Evolutionary conservation across 2,329 filamentous ascomycete genomes (phyloP).

Genomic region (Phialophora expanda): DNA sequence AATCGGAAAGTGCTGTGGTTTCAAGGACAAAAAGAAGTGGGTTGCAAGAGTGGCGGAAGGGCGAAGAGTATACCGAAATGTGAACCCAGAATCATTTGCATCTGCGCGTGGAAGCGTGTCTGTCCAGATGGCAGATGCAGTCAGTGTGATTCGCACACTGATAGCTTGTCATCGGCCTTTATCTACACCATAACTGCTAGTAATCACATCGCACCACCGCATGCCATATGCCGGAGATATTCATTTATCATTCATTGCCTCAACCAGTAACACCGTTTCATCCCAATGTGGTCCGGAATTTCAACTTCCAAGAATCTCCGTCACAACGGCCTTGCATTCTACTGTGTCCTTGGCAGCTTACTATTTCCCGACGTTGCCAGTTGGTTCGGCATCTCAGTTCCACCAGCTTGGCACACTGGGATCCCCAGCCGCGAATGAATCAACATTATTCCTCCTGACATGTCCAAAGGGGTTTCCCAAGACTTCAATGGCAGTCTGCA

Average conservation of each 20-base stretch:
- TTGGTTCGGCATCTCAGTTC: conserved; percentile 5
- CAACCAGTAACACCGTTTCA: neutral
- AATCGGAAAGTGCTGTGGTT: neutral
- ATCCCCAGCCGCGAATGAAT: conserved; percentile 14
- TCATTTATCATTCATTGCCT: neutral
- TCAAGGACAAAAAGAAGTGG: neutral
- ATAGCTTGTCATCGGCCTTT: conserved; percentile 1
- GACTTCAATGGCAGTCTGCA: conserved; percentile 20
- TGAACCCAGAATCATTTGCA: conserved; percentile 10
- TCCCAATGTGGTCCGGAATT: neutral
- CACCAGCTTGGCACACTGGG: conserved; percentile 15
- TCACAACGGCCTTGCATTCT: neutral
- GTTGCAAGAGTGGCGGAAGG: neutral
- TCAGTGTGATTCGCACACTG: neutral
- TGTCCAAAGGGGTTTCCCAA: conserved; percentile 20
- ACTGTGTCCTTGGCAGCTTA: neutral
- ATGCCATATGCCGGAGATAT: neutral
- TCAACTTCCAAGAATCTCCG: neutral
- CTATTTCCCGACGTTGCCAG: neutral
- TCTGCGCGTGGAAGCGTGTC: conserved; percentile 1
- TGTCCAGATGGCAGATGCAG: conserved; percentile 3
- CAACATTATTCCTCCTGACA: conserved; percentile 6
- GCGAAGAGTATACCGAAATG: neutral
- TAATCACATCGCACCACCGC: neutral
- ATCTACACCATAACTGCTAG: conserved; percentile 11